These are phyloP conservation scores for Sideroxylon spinosum DNA, from an alignment of 179 eudicot genomes.

Conservation along the genomic window DNA sequence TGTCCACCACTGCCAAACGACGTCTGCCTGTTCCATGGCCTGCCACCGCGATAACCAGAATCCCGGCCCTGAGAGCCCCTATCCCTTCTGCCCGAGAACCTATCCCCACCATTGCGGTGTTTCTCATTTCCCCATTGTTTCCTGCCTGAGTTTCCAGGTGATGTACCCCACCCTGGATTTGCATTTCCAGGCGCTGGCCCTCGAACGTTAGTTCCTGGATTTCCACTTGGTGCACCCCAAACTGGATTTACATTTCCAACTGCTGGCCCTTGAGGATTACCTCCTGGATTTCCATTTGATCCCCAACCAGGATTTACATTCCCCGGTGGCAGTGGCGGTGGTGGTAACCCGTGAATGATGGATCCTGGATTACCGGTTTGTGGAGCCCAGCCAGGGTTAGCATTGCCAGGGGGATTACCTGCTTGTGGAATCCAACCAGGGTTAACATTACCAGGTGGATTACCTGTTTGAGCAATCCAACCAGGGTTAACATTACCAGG, in stretches of 20 bases:
- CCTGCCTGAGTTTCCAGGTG: conserved; percentile 37
- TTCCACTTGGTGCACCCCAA: conserved; percentile 31
- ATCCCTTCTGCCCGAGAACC: conserved; percentile 32
- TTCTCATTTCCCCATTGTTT: no score
- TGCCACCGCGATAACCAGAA: conserved; percentile 30
- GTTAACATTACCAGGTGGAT: conserved; percentile 25
- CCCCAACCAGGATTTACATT: conserved; percentile 30
- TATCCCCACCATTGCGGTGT: conserved; percentile 33
- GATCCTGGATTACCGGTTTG: conserved; percentile 23
- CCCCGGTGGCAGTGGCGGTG: conserved; percentile 3
- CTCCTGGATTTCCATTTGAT: conserved; percentile 19
- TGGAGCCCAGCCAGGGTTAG: conserved; percentile 22
- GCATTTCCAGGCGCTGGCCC: conserved; percentile 27
- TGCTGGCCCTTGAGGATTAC: conserved; percentile 30
- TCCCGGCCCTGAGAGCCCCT: conserved; percentile 19
- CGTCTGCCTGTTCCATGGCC: conserved; percentile 44
- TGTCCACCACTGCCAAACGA: conserved; percentile 39
- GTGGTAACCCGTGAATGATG: conserved; percentile 17
- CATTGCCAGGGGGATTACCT: conserved; percentile 25
- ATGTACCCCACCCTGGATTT: conserved; percentile 45
- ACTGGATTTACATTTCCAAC: conserved; percentile 45
- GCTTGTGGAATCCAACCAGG: conserved; percentile 38
- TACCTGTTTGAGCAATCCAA: conserved; percentile 22
- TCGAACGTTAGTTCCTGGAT: conserved; percentile 18
- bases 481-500: conserved; percentile 26